These are phyloP conservation scores for Picochlorum sp. DNA, from an alignment of 139 green algal species.

Conservation along the genomic window DNA sequence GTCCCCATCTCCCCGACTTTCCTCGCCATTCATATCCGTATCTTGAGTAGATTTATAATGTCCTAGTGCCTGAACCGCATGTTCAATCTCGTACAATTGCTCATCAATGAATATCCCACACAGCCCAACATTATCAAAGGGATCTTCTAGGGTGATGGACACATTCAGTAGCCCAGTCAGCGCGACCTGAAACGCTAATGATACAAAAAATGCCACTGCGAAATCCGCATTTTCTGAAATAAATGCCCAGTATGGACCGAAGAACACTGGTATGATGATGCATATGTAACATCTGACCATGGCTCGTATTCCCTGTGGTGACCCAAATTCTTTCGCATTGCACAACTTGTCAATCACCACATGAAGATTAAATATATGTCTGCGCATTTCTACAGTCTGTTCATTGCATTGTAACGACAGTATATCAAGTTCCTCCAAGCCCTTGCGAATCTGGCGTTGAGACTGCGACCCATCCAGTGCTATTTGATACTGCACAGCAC, in stretches of 20 bases:
- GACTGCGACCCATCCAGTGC: constrained; percentile 21
- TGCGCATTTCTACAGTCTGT: constrained; percentile 5
- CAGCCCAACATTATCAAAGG: constrained; percentile 50
- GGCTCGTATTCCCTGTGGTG: constrained; percentile 21
- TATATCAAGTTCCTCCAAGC: constrained; percentile 8
- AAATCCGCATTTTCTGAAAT: constrained; percentile 26
- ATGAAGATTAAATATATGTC: constrained; percentile 16
- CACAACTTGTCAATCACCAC: constrained; percentile 34
- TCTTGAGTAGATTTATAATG: neutral
- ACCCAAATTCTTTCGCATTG: constrained; percentile 49
- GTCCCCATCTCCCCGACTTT: too few species aligned
- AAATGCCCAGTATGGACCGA: constrained; percentile 44
- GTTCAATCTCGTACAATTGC: constrained; percentile 38
- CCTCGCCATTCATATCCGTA: too few species aligned
- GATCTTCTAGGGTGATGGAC: constrained; percentile 43
- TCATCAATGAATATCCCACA: constrained; percentile 49
- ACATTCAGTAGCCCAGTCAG: constrained; percentile 40
- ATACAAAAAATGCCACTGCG: constrained; percentile 38
- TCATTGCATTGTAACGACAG: neutral
- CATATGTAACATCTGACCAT: constrained; percentile 35
- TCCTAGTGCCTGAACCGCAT: constrained; percentile 14
- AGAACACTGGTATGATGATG: constrained; percentile 49
- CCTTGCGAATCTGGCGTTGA: neutral
- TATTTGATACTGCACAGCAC: constrained; percentile 13
- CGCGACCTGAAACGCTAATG: constrained; percentile 30